Base-by-base conservation (phyloP, 2,329 filamentous ascomycete species). In the Diaporthe citriasiana region DNA sequence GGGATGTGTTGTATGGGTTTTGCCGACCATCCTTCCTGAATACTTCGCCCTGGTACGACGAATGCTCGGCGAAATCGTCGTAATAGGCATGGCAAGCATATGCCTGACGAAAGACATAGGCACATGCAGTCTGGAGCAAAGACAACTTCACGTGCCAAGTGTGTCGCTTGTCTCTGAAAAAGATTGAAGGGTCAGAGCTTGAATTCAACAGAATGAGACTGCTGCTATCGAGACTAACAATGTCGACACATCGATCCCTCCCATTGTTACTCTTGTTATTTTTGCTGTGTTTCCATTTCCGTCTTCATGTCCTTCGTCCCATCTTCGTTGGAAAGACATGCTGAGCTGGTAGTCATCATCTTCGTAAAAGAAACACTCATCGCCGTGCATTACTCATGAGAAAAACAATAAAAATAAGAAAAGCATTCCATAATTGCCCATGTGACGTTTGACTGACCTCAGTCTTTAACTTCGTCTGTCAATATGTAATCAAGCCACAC, bases 171-270 rank as follows among this genome's bases (percentile, higher is more conserved):
- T 17, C 33, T 8, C 30, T 19, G 47, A 4, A 38, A 35, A 53
- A 7, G 10, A 8, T 12, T 2, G 13, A n/a, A 22, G 33, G 12
- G 17, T 40, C 17, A 15, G 5, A 17, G 10, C 10, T 45, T 50
- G 33, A 45, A 65, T 19, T 53, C 40, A 57, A 47, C 45, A 53
- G 15, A 50, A 71, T 33, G 33, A 25, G 42, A 74, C 53, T 72
- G 45, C 40, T 74, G 55, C 47, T 72, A 63, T 63, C 27, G 35
- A 30, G 53, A n/a, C 59, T 69, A 56, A 74, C 2, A 17, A 33
- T 50, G 25, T 38, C 27, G 9, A 60, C 51, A 47, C 17, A 25
- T 47, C 7, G 45, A 22, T 19, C 25, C 33, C 13, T 51, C 33
- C 12, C 25, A 27, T 15, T 3, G 13, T 40, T 27, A 4, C 15